These are phyloP conservation scores for Globisporangium cederbergense DNA, from an alignment of 352 stramenopile species.

Conservation along the genomic window DNA sequence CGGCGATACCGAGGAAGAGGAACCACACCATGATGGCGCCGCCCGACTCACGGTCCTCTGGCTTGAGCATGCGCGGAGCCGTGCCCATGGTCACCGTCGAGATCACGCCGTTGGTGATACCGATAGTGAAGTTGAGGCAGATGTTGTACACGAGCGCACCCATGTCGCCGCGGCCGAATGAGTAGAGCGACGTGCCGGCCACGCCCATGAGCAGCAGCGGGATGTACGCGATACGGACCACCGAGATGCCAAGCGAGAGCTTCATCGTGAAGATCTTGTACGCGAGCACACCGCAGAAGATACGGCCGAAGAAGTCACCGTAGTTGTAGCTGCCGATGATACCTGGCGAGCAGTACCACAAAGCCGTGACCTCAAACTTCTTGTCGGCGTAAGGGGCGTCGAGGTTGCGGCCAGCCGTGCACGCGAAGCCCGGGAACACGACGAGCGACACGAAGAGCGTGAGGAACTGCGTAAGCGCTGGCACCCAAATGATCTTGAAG, in stretches of 20 bases:
- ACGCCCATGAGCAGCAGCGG: constrained; percentile 57
- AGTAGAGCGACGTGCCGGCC: constrained; percentile 45
- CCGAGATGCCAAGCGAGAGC: constrained; percentile 32
- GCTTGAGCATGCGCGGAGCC: constrained; percentile 41
- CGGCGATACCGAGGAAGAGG: constrained; percentile 53
- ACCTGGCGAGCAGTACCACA: constrained; percentile 58
- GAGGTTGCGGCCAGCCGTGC: constrained; percentile 35
- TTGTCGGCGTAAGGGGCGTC: constrained; percentile 20
- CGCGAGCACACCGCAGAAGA: constrained; percentile 41
- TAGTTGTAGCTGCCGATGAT: constrained; percentile 69
- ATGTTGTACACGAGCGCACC: constrained; percentile 40
- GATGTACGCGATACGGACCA: constrained; percentile 53
- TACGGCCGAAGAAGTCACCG: constrained; percentile 57
- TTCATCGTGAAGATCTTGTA: constrained; percentile 61
- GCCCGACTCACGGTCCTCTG: constrained; percentile 50
- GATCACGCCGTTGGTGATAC: constrained; percentile 54
- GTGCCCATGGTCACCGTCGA: constrained; percentile 66
- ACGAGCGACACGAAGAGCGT: constrained; percentile 67
- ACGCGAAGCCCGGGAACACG: constrained; percentile 57
- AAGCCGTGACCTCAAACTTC: constrained; percentile 15
- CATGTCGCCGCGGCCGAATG: constrained; percentile 35
- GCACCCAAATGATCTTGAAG: constrained; percentile 46
- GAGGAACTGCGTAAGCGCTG: constrained; percentile 47
- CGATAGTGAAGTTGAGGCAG: constrained; percentile 49
- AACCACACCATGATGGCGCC: constrained; percentile 60